phyloP scores from a whole-genome alignment of 2,329 filamentous ascomycete species.

The Aspergillus clavatus region DNA sequence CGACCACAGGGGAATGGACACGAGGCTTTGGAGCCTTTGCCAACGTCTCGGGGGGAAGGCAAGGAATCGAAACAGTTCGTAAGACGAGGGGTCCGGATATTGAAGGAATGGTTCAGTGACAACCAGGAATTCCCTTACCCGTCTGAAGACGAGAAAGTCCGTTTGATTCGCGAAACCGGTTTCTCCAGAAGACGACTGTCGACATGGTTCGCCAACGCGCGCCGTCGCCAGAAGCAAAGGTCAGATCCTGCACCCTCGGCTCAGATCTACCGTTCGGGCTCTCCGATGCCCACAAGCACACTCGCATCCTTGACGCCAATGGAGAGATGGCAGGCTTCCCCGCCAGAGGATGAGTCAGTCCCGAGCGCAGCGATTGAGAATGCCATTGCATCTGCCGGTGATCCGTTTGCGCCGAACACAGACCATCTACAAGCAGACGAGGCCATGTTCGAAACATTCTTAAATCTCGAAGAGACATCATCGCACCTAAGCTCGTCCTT shows the following conservation, averaged over 20 bases:
- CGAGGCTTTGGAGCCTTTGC: background rate
- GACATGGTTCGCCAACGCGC: conserved; percentile 51
- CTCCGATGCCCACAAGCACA: conserved; percentile 40
- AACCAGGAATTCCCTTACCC: conserved; percentile 49
- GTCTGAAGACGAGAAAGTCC: conserved; percentile 43
- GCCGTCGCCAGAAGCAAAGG: conserved; percentile 44
- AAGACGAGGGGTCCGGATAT: conserved; percentile 41
- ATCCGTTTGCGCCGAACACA: conserved; percentile 3
- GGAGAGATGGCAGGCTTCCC: conserved; percentile 44
- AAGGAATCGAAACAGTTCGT: conserved; percentile 39
- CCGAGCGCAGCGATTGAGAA: conserved; percentile 38
- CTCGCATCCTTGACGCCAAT: conserved; percentile 43
- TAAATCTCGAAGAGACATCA: conserved; percentile 26
- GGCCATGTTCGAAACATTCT: conserved; percentile 5
- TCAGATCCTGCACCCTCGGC: conserved; percentile 20
- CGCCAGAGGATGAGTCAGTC: conserved; percentile 45
- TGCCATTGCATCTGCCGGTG: conserved; percentile 25
- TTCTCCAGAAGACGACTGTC: conserved; percentile 44
- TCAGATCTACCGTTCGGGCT: conserved; percentile 36
- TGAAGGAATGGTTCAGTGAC: conserved; percentile 45
- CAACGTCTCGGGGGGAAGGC: conserved; percentile 4
- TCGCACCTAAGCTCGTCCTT: conserved; percentile 27
- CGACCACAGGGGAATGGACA: background rate
- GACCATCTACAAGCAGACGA: background rate
- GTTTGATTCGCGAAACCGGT: conserved; percentile 41